Base-by-base conservation (phyloP, 352 stramenopile species). In the Thalassiosira mediterranea region DNA sequence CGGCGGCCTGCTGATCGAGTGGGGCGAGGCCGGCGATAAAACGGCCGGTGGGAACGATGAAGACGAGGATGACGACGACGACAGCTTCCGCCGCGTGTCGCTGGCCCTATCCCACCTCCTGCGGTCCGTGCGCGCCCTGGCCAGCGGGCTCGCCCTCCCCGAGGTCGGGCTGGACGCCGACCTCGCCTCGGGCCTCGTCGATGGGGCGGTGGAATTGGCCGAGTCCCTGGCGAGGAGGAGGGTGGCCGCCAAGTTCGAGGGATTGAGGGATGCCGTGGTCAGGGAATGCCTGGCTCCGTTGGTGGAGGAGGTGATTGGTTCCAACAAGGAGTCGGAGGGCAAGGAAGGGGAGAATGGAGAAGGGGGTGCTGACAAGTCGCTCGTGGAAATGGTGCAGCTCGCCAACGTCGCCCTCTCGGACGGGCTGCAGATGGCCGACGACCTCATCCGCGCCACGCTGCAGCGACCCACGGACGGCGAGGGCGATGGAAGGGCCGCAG, bases 351-450 rank as follows among this genome's bases (percentile, higher is more conserved):
- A 53, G 40, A 59, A 59, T 11, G 34, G 13, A 31, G 60, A 72
- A 38, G 8, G 46, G 21, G 44, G 26, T 38, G 26, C 48, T 28
- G 21, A 26, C 25, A 7, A 37, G 26, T 61, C 47, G 21, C 62
- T 90, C 15, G 48, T 76, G 4, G 54, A 87, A 48, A 69, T 86
- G 19, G 81, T 90, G 11, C 85, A 89, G 67, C 61, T 88, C 47
- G 81, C 79, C 7, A 87, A 72, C 64, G 74, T 85, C 8, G 72
- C 83, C 13, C 38, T 92, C 4, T 88, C 80, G 2, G 86, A 92
- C 80, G 84, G 72, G 21, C 63, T 90, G 23, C 86, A 92, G 62
- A 71, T 90, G 44, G 71, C 88, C n/a, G 86, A 92, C 72, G 86
- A 92, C 63, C 85, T 86, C 10, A 82, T 90, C 21, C 53, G 83